A percentile compares a stretch with the other conserved stretches of the same genome.
These are phyloP conservation scores for Citrus sinensis DNA, from an alignment of 345 rosid species.

Conservation along the genomic window DVS_A1.0 CM039161.1:21975001-21975500, in stretches of 20 bases:
- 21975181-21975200: not conserved
- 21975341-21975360: not conserved
- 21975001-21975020: not conserved
- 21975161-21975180: not conserved
- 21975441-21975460: not conserved
- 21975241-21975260: not conserved
- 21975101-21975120: constrained; percentile 86
- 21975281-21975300: not conserved
- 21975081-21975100: constrained; percentile 94
- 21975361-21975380: not conserved
- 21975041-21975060: constrained; percentile 90
- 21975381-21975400: not conserved
- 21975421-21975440: not conserved
- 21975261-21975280: not conserved
- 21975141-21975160: constrained; percentile 35
- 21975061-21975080: constrained; percentile 83
- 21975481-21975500: not conserved
- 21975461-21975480: not conserved
- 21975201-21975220: not conserved
- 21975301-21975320: not conserved
- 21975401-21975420: not conserved
- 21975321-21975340: not conserved
- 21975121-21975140: constrained; percentile 90
- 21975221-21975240: not conserved
- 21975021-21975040: constrained; percentile 58